Percentiles rank a stretch among this genome's conserved stretches.
These are phyloP conservation scores for Chalciporus chontae DNA, from an alignment of 768 basidiomycete genomes.

Conservation along the genomic window DNA sequence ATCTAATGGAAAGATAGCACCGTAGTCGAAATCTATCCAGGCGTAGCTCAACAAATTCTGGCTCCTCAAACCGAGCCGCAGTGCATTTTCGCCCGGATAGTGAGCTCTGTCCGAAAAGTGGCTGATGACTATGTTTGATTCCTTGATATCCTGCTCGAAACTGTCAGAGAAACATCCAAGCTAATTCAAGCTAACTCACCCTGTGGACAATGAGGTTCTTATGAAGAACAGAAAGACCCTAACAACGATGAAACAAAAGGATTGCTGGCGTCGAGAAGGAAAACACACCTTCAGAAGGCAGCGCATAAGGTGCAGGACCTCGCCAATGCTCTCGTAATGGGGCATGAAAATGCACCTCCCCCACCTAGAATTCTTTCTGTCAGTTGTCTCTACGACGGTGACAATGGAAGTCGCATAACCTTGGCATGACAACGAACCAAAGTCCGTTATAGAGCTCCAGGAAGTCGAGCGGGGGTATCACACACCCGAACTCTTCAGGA, in stretches of 20 bases:
- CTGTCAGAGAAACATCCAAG: neutral
- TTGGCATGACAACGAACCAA: conserved; percentile 31
- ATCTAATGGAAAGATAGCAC: neutral
- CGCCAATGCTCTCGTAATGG: conserved; percentile 2
- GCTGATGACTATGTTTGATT: conserved; percentile 5
- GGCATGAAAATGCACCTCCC: conserved; percentile 7
- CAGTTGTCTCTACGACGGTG: neutral
- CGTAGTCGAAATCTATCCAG: neutral
- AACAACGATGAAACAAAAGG: neutral
- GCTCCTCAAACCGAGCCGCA: neutral
- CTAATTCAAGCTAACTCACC: neutral
- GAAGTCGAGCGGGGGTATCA: conserved; percentile 25
- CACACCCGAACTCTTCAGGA: conserved; percentile 1
- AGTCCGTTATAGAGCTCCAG: conserved; percentile 14
- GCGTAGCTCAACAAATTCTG: neutral
- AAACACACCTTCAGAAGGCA: neutral
- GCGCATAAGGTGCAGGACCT: conserved; percentile 8
- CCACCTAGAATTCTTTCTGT: conserved; percentile 14
- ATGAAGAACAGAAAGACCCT: conserved; percentile 10
- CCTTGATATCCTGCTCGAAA: conserved; percentile 4
- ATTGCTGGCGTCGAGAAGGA: too few species aligned
- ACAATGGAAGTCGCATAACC: conserved; percentile 3
- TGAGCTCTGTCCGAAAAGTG: neutral
- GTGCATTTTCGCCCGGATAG: neutral
- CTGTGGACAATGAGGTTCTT: conserved; percentile 10